Evolutionary conservation across 176 grass and related monocot genomes (phyloP).

Genomic region (Triticum timopheevii): DNA sequence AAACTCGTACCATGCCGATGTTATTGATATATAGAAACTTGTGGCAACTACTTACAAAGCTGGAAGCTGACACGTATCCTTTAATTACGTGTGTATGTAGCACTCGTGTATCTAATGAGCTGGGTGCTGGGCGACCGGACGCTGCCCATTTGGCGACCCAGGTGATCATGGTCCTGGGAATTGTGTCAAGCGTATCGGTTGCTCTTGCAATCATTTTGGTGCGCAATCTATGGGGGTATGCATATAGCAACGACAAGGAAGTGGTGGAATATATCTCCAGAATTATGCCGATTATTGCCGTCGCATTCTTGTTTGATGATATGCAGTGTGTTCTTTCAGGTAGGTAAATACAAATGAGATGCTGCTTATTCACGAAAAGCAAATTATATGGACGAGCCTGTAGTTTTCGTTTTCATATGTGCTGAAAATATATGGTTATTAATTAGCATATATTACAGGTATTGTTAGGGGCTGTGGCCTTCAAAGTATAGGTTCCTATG

Average conservation of each 20-base stretch:
- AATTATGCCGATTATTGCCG: constrained; percentile 65
- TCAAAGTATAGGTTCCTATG: constrained; percentile 44
- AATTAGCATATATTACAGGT: background rate
- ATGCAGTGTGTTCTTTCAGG: constrained; percentile 78
- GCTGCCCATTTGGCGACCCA: constrained; percentile 52
- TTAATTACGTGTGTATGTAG: background rate
- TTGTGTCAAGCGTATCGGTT: constrained; percentile 18
- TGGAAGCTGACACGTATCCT: background rate
- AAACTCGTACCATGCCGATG: background rate
- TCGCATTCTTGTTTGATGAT: constrained; percentile 59
- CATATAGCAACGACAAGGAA: constrained; percentile 68
- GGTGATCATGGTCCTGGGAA: constrained; percentile 49
- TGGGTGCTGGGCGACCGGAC: constrained; percentile 61
- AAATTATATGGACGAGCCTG: background rate
- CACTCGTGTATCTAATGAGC: constrained; percentile 80
- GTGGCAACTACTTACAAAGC: too few relatives aligned
- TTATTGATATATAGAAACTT: background rate
- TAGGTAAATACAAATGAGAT: background rate
- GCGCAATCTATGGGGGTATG: constrained; percentile 59
- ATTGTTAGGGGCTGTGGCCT: constrained; percentile 40
- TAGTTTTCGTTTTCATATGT: background rate
- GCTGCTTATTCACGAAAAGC: background rate
- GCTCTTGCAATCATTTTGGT: constrained; percentile 42
- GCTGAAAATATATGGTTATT: too few relatives aligned
- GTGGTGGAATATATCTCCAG: constrained; percentile 56